These are phyloP conservation scores for Albugo candida DNA, from an alignment of 352 stramenopile species.

Conservation along the genomic window DNA sequence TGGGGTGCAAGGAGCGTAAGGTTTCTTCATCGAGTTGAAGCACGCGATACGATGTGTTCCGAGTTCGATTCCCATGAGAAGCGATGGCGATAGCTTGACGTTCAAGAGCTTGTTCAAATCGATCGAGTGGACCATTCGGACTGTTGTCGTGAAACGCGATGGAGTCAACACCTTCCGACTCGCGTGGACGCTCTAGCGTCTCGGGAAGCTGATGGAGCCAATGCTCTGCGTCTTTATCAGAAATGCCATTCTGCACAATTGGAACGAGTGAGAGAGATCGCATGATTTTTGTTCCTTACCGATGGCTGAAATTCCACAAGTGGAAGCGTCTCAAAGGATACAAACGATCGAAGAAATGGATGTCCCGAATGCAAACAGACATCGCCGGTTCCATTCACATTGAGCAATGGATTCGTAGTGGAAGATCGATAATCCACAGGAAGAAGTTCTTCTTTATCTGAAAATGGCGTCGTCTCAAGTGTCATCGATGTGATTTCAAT, in stretches of 20 bases:
- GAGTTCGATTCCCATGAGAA: conserved; percentile 17
- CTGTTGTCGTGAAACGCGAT: conserved; percentile 26
- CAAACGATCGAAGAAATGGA: conserved; percentile 87
- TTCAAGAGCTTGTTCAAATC: conserved; percentile 77
- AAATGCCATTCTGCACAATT: conserved; percentile 30
- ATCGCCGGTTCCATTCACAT: conserved; percentile 71
- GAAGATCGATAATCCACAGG: conserved; percentile 90
- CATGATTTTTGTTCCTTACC: conserved; percentile 9
- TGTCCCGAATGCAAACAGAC: conserved; percentile 86
- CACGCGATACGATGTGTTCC: conserved; percentile 35
- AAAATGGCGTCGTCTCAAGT: conserved; percentile 83
- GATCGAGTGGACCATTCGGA: conserved; percentile 21
- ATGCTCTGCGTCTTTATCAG: conserved; percentile 69
- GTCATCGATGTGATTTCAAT: conserved; percentile 86
- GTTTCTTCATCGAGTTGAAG: conserved; percentile 62
- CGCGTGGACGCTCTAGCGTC: conserved; percentile 11
- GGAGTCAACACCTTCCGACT: conserved; percentile 5
- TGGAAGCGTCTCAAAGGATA: conserved; percentile 90
- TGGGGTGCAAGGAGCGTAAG: conserved; percentile 43
- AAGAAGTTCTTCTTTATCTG: conserved; percentile 84
- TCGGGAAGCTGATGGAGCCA: conserved; percentile 47
- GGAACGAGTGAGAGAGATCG: neutral
- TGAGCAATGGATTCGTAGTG: conserved; percentile 84
- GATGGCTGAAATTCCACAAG: conserved; percentile 86
- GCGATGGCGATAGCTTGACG: conserved; percentile 45